These are phyloP conservation scores for Ustilago crameri DNA, from an alignment of 1,284 basidiomycete genomes.

Conservation along the genomic window DNA sequence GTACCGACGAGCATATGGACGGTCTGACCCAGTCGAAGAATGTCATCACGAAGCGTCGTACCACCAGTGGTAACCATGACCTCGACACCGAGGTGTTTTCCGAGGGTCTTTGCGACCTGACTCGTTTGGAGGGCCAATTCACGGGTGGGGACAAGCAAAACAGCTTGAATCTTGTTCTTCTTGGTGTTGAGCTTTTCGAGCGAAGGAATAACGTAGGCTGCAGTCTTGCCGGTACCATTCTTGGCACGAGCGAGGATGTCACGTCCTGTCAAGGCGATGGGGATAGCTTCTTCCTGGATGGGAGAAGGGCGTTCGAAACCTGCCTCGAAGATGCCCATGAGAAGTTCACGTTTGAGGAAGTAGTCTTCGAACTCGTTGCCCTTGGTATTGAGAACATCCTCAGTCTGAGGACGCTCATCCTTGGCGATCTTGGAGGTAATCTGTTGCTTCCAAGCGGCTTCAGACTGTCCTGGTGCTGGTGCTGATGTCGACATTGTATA, in stretches of 20 bases:
- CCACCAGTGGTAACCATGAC: conserved; percentile 99
- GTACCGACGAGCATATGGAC: conserved; percentile 98
- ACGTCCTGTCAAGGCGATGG: conserved; percentile 75
- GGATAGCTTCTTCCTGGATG: conserved; percentile 90
- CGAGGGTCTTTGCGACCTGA: conserved; percentile 96
- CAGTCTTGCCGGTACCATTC: conserved; percentile 78
- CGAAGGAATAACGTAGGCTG: conserved; percentile 96
- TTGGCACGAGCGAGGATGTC: conserved; percentile 77
- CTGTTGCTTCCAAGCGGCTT: conserved; percentile 56
- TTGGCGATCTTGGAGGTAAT: conserved; percentile 50
- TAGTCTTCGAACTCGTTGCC: conserved; percentile 68
- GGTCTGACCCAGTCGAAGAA: conserved; percentile 82
- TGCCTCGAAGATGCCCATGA: conserved; percentile 68
- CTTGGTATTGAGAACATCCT: conserved; percentile 67
- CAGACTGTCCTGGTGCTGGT: conserved; percentile 57
- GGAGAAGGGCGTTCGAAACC: conserved; percentile 92
- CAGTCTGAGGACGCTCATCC: conserved; percentile 67
- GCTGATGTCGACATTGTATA: conserved; percentile 54
- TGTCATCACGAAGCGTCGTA: conserved; percentile 97
- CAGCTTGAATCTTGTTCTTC: conserved; percentile 85
- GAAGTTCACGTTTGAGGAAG: conserved; percentile 67
- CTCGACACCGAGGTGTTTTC: conserved; percentile 93
- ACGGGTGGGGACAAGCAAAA: conserved; percentile 67
- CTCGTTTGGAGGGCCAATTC: conserved; percentile 76
- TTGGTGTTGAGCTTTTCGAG: conserved; percentile 90